Evolutionary conservation across 1,284 basidiomycete species (phyloP), one percentile per base, ranked within the genome.

Genomic region (Malassezia restricta): DNA sequence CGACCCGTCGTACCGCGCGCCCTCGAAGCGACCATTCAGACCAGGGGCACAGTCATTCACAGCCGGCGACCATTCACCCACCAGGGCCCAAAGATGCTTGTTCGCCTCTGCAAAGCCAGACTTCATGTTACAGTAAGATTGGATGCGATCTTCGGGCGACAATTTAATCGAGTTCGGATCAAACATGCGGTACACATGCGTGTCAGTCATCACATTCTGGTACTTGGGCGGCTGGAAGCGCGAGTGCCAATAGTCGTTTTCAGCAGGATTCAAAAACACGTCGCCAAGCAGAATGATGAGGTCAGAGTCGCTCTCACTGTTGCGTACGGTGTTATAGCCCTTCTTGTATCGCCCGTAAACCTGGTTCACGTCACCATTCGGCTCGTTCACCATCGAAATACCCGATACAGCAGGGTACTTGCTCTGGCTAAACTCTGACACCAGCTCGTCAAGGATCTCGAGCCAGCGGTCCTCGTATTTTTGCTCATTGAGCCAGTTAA

Each of bases 31-130:
- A 15, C 64, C 71, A 66, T 86, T 86, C 7, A 86, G 76, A 79
- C 82, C 87, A 62, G 76, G 81, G 12, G 89, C 87, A 65, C 89
- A 94, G 71, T 94, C 90, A 8, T 82, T 90, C 49, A 80, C 76
- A 0, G 86, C 86, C 8, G 64, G 31, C 63, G 66, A 49, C 74
- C 72, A 75, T 51, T 75, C 73, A 31, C 70, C 74, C 15, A 74
- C 52, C 11, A 74, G 30, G 35, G 63, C 59, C 44, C 59, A 67
- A 12, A 68, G 62, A 15, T 66, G 54, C 17, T 45, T 42, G 49
- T 67, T 63, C 3, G 65, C 59, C 1, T 48, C 54, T 5, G 50
- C 57, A 43, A 65, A 58, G 40, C 62, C 58, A 27, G 48, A 38
- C 46, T 69, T 63, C 24, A 64, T 52, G 6, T 45, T 50, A 55